Evolutionary conservation across 495 filamentous ascomycete genomes (phyloP).

Genomic region (Penicillium soppii): DNA sequence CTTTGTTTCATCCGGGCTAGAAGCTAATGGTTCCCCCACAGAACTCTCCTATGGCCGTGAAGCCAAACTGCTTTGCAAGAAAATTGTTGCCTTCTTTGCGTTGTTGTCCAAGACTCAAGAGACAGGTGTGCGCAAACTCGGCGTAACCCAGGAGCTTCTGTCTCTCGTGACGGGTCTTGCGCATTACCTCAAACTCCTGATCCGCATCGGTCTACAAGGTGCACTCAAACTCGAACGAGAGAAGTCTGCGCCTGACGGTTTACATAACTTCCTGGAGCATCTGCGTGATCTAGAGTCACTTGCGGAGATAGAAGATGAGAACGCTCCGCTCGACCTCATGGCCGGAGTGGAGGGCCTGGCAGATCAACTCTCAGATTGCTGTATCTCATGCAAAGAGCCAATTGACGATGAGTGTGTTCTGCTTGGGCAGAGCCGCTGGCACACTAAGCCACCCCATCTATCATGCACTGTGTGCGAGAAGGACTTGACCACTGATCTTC

Average conservation of each 20-base stretch:
- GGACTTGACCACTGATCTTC: constrained; percentile 63
- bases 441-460: constrained; percentile 68
- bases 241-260: constrained; percentile 65
- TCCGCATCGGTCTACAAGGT: constrained; percentile 94
- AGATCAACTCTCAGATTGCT: constrained; percentile 80
- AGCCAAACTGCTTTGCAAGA: constrained; percentile 97
- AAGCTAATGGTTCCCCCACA: constrained; percentile 29
- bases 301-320: constrained; percentile 57
- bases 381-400: constrained; percentile 73
- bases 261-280: constrained; percentile 78
- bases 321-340: constrained; percentile 69
- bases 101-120: constrained; percentile 92
- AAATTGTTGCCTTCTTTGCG: constrained; percentile 97
- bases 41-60: constrained; percentile 90
- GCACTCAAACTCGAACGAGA: constrained; percentile 89
- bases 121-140: constrained; percentile 78
- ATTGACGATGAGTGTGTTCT: constrained; percentile 91
- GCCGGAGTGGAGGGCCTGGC: constrained; percentile 70
- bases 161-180: constrained; percentile 95
- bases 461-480: constrained; percentile 71
- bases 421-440: constrained; percentile 74
- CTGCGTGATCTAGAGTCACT: constrained; percentile 71
- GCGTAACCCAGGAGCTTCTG: constrained; percentile 94
- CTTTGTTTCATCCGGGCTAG: not conserved
- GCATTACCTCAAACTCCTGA: constrained; percentile 97